Percentiles rank a stretch among this genome's conserved stretches.
Conservation (phyloP, 75 land plant genomes). For the Pseudotsuga menziesii region DNA sequence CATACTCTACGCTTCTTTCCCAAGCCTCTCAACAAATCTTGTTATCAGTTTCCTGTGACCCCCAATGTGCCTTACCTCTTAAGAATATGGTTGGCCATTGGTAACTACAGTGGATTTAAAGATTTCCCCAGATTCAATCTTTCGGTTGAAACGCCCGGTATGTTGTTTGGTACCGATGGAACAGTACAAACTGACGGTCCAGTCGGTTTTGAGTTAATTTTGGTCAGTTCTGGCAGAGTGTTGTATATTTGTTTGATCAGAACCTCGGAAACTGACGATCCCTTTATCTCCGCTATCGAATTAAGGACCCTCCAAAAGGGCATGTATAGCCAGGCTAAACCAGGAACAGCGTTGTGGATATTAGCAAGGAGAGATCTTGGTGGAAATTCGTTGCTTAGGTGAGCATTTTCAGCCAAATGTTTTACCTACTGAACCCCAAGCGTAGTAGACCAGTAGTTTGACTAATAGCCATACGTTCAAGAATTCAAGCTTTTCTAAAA, state of each 20-base stretch:
- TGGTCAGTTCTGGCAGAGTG: neutral
- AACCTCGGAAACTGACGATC: neutral
- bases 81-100: neutral
- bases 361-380: neutral
- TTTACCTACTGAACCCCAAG: neutral
- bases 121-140: neutral
- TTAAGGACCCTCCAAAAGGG: neutral
- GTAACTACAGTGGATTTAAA: neutral
- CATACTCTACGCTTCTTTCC: neutral
- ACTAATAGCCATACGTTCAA: too few species aligned
- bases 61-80: neutral
- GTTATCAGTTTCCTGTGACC: neutral
- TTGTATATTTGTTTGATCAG: neutral
- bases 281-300: neutral
- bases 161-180: too few species aligned
- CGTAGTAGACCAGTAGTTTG: too few species aligned
- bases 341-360: neutral
- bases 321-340: neutral
- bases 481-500: too few species aligned
- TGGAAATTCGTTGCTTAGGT: neutral
- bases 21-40: neutral
- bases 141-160: neutral
- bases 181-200: too few species aligned
- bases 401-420: neutral
- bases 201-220: neutral